Evolutionary conservation across 2,329 filamentous ascomycete genomes (phyloP).

Genomic region (Pestalotiopsis fici): DNA sequence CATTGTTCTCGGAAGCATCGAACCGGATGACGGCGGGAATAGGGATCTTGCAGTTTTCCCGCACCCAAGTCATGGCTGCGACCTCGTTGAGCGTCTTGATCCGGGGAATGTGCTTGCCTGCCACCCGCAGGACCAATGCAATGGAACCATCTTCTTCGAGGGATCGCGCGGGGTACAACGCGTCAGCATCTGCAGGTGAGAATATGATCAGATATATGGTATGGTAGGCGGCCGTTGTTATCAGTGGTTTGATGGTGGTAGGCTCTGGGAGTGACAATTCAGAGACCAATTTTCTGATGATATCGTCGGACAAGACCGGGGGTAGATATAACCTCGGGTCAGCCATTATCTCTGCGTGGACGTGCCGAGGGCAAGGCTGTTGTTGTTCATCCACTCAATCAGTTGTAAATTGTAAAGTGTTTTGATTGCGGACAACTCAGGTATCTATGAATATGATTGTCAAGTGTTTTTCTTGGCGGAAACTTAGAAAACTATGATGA

Average conservation of each 20-base stretch:
- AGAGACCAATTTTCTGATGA: not conserved
- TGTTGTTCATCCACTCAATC: not conserved
- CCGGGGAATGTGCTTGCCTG: slow-evolving; percentile 6
- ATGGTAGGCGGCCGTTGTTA: slow-evolving; percentile 7
- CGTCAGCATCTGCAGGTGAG: not conserved
- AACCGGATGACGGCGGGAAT: slow-evolving; percentile 2
- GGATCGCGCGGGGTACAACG: not conserved
- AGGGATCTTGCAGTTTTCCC: not conserved
- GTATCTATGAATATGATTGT: too few species aligned
- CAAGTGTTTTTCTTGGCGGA: too few species aligned
- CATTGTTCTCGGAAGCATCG: not conserved
- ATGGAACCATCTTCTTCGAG: not conserved
- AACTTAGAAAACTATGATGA: too few species aligned
- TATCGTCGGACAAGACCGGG: slow-evolving; percentile 1
- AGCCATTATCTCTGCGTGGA: not conserved
- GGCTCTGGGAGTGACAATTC: slow-evolving; percentile 4
- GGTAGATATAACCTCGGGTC: slow-evolving; percentile 9
- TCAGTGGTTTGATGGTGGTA: not conserved
- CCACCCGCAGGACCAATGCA: slow-evolving; percentile 5
- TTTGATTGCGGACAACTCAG: not conserved
- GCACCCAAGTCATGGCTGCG: slow-evolving; percentile 10
- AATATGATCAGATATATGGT: slow-evolving; percentile 7
- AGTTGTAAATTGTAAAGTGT: not conserved
- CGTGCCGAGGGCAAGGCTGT: not conserved
- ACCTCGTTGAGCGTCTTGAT: slow-evolving; percentile 11